Percentiles rank a stretch among this genome's conserved stretches.
These are phyloP conservation scores for Ilex paraguariensis DNA, from an alignment of 305 asterid genomes.

Conservation along the genomic window DNA sequence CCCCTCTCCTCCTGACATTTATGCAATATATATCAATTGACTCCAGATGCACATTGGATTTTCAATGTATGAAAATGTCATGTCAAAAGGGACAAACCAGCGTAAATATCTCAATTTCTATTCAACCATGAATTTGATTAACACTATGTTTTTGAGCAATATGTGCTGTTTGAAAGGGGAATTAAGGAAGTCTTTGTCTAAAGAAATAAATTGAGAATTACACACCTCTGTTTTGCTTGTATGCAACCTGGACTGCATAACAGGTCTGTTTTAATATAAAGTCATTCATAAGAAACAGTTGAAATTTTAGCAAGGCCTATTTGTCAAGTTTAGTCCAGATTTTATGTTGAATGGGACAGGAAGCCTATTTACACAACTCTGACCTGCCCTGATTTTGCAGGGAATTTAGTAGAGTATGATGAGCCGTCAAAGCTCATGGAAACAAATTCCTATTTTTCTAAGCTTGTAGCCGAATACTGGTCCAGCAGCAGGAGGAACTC, in stretches of 20 bases:
- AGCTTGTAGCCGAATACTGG: constrained; percentile 77
- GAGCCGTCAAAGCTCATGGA: constrained; percentile 68
- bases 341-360: not conserved
- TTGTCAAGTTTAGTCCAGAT: not conserved
- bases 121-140: not conserved
- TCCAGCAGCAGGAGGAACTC: constrained; percentile 47
- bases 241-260: too few species aligned
- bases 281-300: not conserved
- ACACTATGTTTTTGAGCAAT: too few species aligned
- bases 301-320: not conserved
- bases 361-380: not conserved
- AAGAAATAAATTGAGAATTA: too few species aligned
- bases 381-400: constrained; percentile 20
- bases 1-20: not conserved
- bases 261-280: too few species aligned
- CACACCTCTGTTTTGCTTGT: too few species aligned
- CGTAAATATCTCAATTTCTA: not conserved
- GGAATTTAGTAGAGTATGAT: constrained; percentile 62
- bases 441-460: constrained; percentile 50
- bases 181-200: too few species aligned
- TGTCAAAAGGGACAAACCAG: not conserved
- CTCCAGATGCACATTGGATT: not conserved
- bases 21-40: not conserved
- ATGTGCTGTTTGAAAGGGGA: too few species aligned
- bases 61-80: not conserved